Evolutionary conservation across 2,329 filamentous ascomycete genomes (phyloP).

Genomic region (Teratosphaeria zuluensis): DNA sequence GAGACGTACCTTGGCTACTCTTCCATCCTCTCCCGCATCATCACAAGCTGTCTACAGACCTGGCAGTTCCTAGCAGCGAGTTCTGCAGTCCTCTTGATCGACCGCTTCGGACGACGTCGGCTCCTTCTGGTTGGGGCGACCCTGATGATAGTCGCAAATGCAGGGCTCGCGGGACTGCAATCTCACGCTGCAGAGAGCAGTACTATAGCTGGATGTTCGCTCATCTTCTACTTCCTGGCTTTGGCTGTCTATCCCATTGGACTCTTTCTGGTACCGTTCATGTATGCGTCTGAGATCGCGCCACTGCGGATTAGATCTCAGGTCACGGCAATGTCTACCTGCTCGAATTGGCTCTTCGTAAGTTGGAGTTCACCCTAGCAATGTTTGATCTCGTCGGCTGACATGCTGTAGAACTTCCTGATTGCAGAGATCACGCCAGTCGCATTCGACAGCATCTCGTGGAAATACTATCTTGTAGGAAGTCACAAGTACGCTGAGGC

Average conservation of each 20-base stretch:
- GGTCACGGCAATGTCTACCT: conserved; percentile 30
- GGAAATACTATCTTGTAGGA: conserved; percentile 16
- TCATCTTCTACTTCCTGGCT: conserved; percentile 20
- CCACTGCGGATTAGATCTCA: conserved; percentile 20
- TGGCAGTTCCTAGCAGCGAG: conserved; percentile 20
- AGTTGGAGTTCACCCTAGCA: neutral
- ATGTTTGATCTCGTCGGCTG: neutral
- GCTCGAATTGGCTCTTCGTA: conserved; percentile 49
- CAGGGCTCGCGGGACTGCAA: conserved; percentile 14
- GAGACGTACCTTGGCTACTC: conserved; percentile 12
- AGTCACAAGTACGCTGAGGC: neutral
- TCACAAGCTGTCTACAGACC: conserved; percentile 18
- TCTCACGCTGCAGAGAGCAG: conserved; percentile 8
- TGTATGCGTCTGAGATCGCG: conserved; percentile 26
- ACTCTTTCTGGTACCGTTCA: conserved; percentile 22
- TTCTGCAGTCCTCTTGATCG: conserved; percentile 19
- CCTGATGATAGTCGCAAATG: conserved; percentile 18
- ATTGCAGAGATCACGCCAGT: conserved; percentile 39
- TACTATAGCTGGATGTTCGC: conserved; percentile 13
- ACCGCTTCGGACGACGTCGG: conserved; percentile 20
- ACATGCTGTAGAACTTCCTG: conserved; percentile 30
- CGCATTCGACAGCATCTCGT: conserved; percentile 44
- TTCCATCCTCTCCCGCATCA: conserved; percentile 11
- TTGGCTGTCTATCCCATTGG: conserved; percentile 20
- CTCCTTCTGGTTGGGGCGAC: conserved; percentile 19